A percentile compares a stretch with the other conserved stretches of the same genome.
phyloP scores from a whole-genome alignment of 768 basidiomycete species.

The Rickenella mellea region DNA sequence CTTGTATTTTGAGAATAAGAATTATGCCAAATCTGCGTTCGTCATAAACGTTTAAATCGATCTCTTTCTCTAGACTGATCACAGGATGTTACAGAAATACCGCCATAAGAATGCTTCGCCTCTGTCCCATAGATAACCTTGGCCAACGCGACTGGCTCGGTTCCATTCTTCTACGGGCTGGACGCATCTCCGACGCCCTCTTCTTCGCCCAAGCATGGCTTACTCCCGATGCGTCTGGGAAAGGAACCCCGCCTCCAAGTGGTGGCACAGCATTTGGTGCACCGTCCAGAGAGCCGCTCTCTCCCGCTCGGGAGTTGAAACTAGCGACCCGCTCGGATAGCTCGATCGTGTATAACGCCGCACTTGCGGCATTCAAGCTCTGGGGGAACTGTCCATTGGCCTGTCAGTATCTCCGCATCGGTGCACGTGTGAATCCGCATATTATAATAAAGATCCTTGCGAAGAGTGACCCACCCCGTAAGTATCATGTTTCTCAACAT shows the following conservation, averaged over 20 bases:
- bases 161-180: conserved; percentile 24
- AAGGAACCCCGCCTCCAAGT: conserved; percentile 8
- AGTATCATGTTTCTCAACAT: conserved; percentile 6
- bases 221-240: conserved; percentile 12
- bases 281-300: conserved; percentile 5
- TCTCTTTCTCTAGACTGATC: no score
- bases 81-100: conserved; percentile 24
- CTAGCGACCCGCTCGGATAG: conserved; percentile 7
- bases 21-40: conserved; percentile 26
- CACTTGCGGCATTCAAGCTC: conserved; percentile 30
- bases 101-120: conserved; percentile 31
- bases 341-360: conserved; percentile 24
- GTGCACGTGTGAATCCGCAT: conserved; percentile 22
- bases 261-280: conserved; percentile 7
- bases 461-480: conserved; percentile 26
- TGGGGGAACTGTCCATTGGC: conserved; percentile 30
- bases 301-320: conserved; percentile 9
- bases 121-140: conserved; percentile 33
- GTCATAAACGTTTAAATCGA: no score
- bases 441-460: conserved; percentile 31
- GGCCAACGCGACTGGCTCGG: conserved; percentile 28
- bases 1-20: conserved; percentile 21
- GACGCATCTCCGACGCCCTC: conserved; percentile 28
- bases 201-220: conserved; percentile 28
- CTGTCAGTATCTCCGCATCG: conserved; percentile 29